Conservation (phyloP, 208 protist genomes). For the Wallacemonas sp. region DNA sequence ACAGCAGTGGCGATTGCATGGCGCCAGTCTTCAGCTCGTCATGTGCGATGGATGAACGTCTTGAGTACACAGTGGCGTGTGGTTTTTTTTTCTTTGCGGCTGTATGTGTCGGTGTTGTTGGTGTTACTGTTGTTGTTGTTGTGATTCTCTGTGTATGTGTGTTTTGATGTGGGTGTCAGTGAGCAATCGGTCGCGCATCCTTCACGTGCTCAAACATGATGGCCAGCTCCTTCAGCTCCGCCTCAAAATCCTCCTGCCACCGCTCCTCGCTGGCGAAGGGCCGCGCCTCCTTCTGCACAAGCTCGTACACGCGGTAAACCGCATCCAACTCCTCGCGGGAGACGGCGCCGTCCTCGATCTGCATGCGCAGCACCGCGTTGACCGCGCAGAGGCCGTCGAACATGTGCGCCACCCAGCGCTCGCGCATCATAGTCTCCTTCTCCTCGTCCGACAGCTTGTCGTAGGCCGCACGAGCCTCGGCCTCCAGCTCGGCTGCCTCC, state of each 20-base stretch:
- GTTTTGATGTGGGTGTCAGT: background rate
- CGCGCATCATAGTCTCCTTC: conserved; percentile 24
- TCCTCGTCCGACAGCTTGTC: conserved; percentile 27
- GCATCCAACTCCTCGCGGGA: conserved; percentile 32
- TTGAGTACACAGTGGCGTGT: too few relatives aligned
- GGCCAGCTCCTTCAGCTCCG: conserved; percentile 54
- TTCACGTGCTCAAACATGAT: conserved; percentile 37
- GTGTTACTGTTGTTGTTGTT: conserved; percentile 22
- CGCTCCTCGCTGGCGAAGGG: conserved; percentile 22
- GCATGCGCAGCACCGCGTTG: conserved; percentile 51
- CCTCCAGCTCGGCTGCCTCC: conserved; percentile 6
- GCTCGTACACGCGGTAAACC: conserved; percentile 39
- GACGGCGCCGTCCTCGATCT: conserved; percentile 29
- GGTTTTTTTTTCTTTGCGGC: too few relatives aligned
- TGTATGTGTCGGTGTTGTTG: too few relatives aligned
- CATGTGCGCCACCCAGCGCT: conserved; percentile 37
- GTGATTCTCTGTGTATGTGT: background rate
- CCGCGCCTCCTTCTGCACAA: conserved; percentile 21
- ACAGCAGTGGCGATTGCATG: too few relatives aligned
- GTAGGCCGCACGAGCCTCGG: conserved; percentile 28
- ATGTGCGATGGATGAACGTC: too few relatives aligned
- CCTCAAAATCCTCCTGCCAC: conserved; percentile 53
- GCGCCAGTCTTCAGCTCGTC: too few relatives aligned
- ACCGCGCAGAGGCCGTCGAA: conserved; percentile 61
- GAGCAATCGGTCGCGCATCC: conserved; percentile 26